Evolutionary conservation across 345 rosid genomes (phyloP).

Genomic region (Euphorbia tirucalli): DNA sequence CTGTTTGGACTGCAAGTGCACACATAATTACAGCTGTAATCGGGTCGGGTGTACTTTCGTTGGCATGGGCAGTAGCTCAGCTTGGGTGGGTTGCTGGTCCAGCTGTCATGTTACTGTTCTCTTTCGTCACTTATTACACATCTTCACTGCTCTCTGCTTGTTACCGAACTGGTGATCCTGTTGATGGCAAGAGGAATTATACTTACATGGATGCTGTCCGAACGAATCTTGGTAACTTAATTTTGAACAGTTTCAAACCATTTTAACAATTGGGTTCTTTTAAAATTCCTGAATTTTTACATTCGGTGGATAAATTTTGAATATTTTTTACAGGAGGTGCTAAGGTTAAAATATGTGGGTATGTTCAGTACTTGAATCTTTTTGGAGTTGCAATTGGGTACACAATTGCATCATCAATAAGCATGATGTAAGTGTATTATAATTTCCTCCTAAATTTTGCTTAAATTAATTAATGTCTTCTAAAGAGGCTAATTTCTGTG

Average conservation of each 20-base stretch:
- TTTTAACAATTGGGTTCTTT: not conserved
- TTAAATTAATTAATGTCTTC: too few species aligned
- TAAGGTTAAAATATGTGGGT: conserved; percentile 63
- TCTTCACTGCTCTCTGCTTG: conserved; percentile 55
- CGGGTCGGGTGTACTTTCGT: conserved; percentile 74
- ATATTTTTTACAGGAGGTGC: conserved; percentile 52
- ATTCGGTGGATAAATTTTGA: not conserved
- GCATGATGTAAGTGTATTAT: conserved; percentile 69
- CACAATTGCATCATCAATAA: conserved; percentile 77
- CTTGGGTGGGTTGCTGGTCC: conserved; percentile 84
- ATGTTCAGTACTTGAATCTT: conserved; percentile 63
- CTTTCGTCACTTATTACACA: conserved; percentile 70
- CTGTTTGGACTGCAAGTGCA: conserved; percentile 70
- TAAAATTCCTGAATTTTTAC: not conserved
- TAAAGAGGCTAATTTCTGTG: too few species aligned
- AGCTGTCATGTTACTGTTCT: conserved; percentile 54
- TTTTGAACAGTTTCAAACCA: not conserved
- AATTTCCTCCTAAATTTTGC: too few species aligned
- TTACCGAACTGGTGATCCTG: conserved; percentile 65
- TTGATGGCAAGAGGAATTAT: conserved; percentile 62
- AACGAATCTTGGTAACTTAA: conserved; percentile 51
- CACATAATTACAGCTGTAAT: conserved; percentile 83
- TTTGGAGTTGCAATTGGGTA: conserved; percentile 68
- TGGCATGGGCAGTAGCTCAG: conserved; percentile 78
- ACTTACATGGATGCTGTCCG: conserved; percentile 71